These are phyloP conservation scores for Isabelozyma gotoi DNA, from an alignment of 805 yeast species.

Conservation along the genomic window DNA sequence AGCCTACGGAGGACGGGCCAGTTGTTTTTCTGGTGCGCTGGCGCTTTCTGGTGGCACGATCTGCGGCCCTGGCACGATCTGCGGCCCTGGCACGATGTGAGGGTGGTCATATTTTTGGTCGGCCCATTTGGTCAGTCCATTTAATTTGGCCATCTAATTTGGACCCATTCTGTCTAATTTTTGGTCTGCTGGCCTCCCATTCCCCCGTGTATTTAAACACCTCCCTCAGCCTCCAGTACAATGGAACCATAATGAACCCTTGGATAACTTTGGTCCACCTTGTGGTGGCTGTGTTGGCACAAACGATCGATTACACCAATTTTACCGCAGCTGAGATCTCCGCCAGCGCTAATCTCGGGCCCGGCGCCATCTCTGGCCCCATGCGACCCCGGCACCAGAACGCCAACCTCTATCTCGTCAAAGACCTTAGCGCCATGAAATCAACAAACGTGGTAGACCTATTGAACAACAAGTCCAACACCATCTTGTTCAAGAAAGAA, in stretches of 20 bases:
- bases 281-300: background rate
- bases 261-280: background rate
- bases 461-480: slow-evolving; percentile 6
- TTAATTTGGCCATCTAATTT: background rate
- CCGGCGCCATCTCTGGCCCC: background rate
- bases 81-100: too few relatives aligned
- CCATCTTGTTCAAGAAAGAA: slow-evolving; percentile 6
- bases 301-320: background rate
- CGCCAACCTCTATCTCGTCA: background rate
- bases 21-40: too few relatives aligned
- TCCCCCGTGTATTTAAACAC: background rate
- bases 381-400: background rate
- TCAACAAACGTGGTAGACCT: slow-evolving; percentile 1
- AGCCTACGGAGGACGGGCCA: too few relatives aligned
- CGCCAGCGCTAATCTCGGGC: too few relatives aligned
- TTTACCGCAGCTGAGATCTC: too few relatives aligned
- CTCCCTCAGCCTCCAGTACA: too few relatives aligned
- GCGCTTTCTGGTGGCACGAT: too few relatives aligned
- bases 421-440: slow-evolving; percentile 6
- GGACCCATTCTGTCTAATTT: background rate
- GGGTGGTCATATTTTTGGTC: too few relatives aligned
- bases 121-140: too few relatives aligned
- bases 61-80: too few relatives aligned
- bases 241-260: too few relatives aligned
- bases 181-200: background rate